Evolutionary conservation across 2,329 filamentous ascomycete species (phyloP).

Genomic region (Paraconiothyrium sp.): DNA sequence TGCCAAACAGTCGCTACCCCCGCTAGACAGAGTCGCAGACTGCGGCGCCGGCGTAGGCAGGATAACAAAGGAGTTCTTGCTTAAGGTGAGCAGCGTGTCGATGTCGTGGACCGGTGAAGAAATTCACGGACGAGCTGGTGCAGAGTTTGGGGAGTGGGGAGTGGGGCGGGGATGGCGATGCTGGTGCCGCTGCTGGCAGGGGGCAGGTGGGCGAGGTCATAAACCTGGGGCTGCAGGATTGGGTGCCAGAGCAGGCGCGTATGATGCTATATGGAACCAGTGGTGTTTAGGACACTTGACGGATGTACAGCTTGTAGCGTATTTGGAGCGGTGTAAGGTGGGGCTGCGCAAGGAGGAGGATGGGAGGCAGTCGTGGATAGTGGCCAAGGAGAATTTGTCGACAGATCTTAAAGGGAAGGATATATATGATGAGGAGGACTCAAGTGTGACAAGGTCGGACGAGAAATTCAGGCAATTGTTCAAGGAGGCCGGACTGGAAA

Average conservation of each 20-base stretch:
- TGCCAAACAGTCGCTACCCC: conserved; percentile 34
- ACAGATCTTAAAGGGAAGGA: conserved; percentile 65
- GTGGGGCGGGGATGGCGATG: conserved; percentile 33
- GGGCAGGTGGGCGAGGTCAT: conserved; percentile 70
- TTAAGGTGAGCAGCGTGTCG: conserved; percentile 74
- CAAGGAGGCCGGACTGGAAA: conserved; percentile 69
- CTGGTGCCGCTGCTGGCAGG: conserved; percentile 28
- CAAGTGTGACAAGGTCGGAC: conserved; percentile 80
- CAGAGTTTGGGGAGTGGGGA: conserved; percentile 33
- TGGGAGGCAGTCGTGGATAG: conserved; percentile 61
- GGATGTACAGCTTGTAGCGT: conserved; percentile 75
- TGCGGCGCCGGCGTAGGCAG: conserved; percentile 80
- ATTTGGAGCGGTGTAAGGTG: conserved; percentile 68
- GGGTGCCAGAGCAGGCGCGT: conserved; percentile 64
- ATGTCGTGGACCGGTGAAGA: conserved; percentile 86
- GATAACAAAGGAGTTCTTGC: conserved; percentile 80
- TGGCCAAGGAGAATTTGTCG: conserved; percentile 83
- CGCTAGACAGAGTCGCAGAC: conserved; percentile 60
- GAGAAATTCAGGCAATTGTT: conserved; percentile 76
- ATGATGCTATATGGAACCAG: conserved; percentile 88
- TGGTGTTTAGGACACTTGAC: conserved; percentile 89
- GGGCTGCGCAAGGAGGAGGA: conserved; percentile 52
- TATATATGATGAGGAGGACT: conserved; percentile 78
- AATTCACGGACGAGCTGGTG: conserved; percentile 74
- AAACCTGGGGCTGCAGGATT: conserved; percentile 78